A percentile compares a stretch with the other conserved stretches of the same genome.
Conservation (phyloP, 805 yeast species). For the Candida anglica region DNA sequence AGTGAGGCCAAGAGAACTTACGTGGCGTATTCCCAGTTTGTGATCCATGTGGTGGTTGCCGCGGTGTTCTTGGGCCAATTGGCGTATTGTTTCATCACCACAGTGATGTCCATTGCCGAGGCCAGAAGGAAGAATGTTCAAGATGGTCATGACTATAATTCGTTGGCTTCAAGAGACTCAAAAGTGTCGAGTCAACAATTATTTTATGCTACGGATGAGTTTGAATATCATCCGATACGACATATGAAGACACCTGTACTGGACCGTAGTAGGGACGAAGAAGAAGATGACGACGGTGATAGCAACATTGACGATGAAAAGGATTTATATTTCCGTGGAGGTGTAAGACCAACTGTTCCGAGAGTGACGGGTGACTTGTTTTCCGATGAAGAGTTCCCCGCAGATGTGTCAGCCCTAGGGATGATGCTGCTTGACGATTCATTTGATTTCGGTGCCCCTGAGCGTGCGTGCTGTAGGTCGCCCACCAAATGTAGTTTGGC, state of each 20-base stretch:
- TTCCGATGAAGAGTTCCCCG: neutral
- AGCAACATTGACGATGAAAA: neutral
- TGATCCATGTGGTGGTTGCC: constrained; percentile 35
- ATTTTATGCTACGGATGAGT: too few relatives aligned
- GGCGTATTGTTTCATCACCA: constrained; percentile 23
- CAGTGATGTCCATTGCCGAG: constrained; percentile 20
- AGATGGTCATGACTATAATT: neutral
- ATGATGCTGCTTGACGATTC: too few relatives aligned
- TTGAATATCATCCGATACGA: neutral
- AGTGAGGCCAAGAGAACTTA: constrained; percentile 37
- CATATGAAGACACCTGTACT: neutral
- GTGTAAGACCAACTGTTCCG: neutral
- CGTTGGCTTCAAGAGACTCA: neutral
- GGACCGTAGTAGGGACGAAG: neutral
- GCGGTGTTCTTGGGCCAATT: constrained; percentile 24
- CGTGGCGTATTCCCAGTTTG: constrained; percentile 41
- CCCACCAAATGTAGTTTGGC: too few relatives aligned
- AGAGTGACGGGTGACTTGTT: neutral
- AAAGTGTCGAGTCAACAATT: neutral
- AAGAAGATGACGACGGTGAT: neutral
- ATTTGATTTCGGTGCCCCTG: too few relatives aligned
- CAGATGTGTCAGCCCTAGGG: too few relatives aligned
- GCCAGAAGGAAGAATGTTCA: too few relatives aligned
- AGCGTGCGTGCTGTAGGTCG: too few relatives aligned
- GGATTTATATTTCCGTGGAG: neutral